Conservation (phyloP, 768 basidiomycete genomes). For the Vararia minispora region DNA sequence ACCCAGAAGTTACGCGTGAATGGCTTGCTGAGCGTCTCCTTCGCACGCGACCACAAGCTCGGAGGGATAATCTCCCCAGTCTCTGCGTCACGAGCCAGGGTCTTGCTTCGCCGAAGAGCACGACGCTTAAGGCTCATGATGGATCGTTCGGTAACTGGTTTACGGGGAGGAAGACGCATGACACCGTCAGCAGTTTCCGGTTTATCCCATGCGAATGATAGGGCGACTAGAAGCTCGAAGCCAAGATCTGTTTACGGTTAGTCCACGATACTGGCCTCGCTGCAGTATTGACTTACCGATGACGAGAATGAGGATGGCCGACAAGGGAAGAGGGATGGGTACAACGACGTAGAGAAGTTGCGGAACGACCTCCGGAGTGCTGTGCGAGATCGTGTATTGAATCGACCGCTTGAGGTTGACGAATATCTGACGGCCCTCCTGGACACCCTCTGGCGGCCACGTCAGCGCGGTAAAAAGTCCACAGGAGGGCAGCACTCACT, state of each 20-base stretch:
- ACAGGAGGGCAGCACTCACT: constrained; percentile 29
- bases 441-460: constrained; percentile 40
- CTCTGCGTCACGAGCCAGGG: constrained; percentile 42
- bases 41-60: constrained; percentile 26
- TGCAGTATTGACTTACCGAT: constrained; percentile 34
- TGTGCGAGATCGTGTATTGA: constrained; percentile 57
- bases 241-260: constrained; percentile 41
- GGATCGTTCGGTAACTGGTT: constrained; percentile 55
- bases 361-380: constrained; percentile 59
- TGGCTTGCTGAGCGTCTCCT: constrained; percentile 33
- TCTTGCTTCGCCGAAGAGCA: constrained; percentile 46
- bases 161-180: constrained; percentile 57
- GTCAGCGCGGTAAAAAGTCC: not conserved
- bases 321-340: constrained; percentile 52
- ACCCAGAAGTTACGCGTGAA: constrained; percentile 53
- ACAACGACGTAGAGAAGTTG: constrained; percentile 62
- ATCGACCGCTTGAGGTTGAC: constrained; percentile 63
- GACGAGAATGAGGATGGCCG: constrained; percentile 60
- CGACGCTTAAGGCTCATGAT: constrained; percentile 41
- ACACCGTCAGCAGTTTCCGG: constrained; percentile 54
- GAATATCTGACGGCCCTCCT: constrained; percentile 60
- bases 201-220: constrained; percentile 66
- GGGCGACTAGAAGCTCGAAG: constrained; percentile 55
- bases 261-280: not conserved
- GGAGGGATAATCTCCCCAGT: constrained; percentile 33